A percentile compares a stretch with the other conserved stretches of the same genome.
Conservation (phyloP, 345 rosid genomes). For the Arabidopsis arenosa region DNA sequence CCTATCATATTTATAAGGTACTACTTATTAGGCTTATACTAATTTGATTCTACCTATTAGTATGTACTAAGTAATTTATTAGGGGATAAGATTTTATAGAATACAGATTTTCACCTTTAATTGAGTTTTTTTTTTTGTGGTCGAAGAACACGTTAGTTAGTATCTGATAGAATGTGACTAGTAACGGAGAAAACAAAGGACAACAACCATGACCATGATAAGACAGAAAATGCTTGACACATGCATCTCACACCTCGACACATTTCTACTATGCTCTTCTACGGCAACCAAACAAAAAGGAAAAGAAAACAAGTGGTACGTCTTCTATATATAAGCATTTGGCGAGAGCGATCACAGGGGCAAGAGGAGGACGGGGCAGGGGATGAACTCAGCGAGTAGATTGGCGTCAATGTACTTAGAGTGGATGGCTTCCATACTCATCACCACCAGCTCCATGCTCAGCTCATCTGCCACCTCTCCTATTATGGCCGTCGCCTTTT, state of each 20-base stretch:
- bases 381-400: conserved; percentile 89
- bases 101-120: background rate
- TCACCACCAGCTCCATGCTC: conserved; percentile 77
- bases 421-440: conserved; percentile 99
- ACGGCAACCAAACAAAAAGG: background rate
- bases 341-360: conserved; percentile 50
- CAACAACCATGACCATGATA: background rate
- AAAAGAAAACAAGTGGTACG: background rate
- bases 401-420: conserved; percentile 97
- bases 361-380: conserved; percentile 88
- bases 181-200: conserved; percentile 3
- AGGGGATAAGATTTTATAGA: background rate
- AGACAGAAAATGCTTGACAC: conserved; percentile 24
- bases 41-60: background rate
- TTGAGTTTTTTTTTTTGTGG: background rate
- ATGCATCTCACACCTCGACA: conserved; percentile 30
- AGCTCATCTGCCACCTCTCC: conserved; percentile 98
- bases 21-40: background rate
- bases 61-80: background rate
- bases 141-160: background rate
- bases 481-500: conserved; percentile 83
- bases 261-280: background rate
- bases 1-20: background rate
- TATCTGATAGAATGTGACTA: background rate
- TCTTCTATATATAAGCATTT: background rate